These are phyloP conservation scores for Jamesozyma piceae DNA, from an alignment of 805 yeast species.

Conservation along the genomic window DNA sequence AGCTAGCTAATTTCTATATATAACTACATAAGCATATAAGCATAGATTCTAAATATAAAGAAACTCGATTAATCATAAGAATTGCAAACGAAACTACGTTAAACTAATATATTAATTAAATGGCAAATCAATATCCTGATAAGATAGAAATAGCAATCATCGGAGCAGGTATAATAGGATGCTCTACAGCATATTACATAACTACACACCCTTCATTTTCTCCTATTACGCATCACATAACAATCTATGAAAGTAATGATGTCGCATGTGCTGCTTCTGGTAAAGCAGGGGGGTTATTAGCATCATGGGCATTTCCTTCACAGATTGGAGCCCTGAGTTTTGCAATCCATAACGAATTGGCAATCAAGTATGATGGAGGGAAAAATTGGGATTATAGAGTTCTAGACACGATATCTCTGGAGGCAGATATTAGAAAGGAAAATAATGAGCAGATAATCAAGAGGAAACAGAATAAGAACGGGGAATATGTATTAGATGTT, in stretches of 20 bases:
- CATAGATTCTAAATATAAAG: too few relatives aligned
- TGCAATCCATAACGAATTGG: constrained; percentile 71
- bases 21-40: too few relatives aligned
- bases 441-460: neutral
- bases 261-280: constrained; percentile 98
- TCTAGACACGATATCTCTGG: constrained; percentile 75
- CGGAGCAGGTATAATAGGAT: constrained; percentile 95
- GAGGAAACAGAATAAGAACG: neutral
- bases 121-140: constrained; percentile 23
- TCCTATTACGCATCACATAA: constrained; percentile 64
- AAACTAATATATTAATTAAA: too few relatives aligned
- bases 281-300: constrained; percentile 91
- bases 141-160: constrained; percentile 75
- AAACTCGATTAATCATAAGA: too few relatives aligned
- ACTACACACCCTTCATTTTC: constrained; percentile 76
- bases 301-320: constrained; percentile 95
- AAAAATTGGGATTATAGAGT: constrained; percentile 89
- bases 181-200: constrained; percentile 83
- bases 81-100: too few relatives aligned
- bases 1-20: too few relatives aligned
- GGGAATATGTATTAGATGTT: neutral
- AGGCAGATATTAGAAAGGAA: constrained; percentile 54
- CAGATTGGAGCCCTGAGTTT: constrained; percentile 86
- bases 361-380: constrained; percentile 73
- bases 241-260: constrained; percentile 77